Evolutionary conservation across 2,329 filamentous ascomycete species (phyloP).

Genomic region (Fusarium sp.): DNA sequence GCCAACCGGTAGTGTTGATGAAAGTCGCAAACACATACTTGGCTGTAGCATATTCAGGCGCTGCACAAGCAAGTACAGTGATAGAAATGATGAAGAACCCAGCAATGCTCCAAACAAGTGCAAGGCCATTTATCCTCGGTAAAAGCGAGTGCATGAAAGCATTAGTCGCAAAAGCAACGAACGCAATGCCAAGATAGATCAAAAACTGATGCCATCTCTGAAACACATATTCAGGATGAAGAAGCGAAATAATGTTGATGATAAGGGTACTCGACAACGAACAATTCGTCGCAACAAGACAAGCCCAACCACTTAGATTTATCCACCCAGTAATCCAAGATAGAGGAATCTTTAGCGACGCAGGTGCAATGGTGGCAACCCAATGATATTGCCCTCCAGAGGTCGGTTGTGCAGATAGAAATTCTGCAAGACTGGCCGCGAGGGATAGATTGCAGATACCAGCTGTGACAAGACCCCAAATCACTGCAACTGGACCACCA

Average conservation of each 20-base stretch:
- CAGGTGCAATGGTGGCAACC: slow-evolving; percentile 63
- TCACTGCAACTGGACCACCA: slow-evolving; percentile 69
- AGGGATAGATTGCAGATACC: slow-evolving; percentile 56
- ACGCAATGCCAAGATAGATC: slow-evolving; percentile 52
- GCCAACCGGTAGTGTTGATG: slow-evolving; percentile 51
- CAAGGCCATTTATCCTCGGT: slow-evolving; percentile 68
- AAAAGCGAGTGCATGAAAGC: slow-evolving; percentile 49
- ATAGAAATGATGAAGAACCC: slow-evolving; percentile 78
- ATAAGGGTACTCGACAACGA: slow-evolving; percentile 75
- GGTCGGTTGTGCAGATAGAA: slow-evolving; percentile 70
- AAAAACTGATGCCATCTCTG: slow-evolving; percentile 78
- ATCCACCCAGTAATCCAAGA: slow-evolving; percentile 65
- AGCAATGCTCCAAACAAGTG: slow-evolving; percentile 75
- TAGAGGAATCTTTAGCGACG: slow-evolving; percentile 35
- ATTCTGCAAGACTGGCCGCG: slow-evolving; percentile 76
- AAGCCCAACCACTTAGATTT: slow-evolving; percentile 74
- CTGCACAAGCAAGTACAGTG: slow-evolving; percentile 72
- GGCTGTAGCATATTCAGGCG: slow-evolving; percentile 65
- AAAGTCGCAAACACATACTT: slow-evolving; percentile 50
- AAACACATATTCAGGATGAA: slow-evolving; percentile 66
- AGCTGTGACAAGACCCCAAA: slow-evolving; percentile 67
- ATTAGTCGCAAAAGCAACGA: slow-evolving; percentile 48
- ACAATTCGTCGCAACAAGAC: slow-evolving; percentile 74
- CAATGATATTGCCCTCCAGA: slow-evolving; percentile 76
- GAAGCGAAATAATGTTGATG: slow-evolving; percentile 71